A percentile compares a stretch with the other conserved stretches of the same genome.
Evolutionary conservation across 257 asterid species (phyloP).

Genomic region (Thymus mandschuricus): DNA sequence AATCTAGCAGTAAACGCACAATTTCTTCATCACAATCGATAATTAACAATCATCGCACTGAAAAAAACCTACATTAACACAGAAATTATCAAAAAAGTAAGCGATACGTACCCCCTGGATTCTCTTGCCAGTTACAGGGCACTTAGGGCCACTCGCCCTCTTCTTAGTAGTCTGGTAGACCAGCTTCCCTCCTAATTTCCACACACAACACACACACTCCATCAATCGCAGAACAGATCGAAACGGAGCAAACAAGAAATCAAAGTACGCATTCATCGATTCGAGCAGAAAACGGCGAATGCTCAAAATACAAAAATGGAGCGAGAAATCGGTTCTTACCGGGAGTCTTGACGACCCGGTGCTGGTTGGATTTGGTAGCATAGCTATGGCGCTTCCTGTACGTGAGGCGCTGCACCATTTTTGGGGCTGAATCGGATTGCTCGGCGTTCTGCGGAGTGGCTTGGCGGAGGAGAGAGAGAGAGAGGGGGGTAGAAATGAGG

Average conservation of each 20-base stretch:
- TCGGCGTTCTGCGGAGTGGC: not conserved
- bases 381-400: conserved; percentile 52
- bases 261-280: not conserved
- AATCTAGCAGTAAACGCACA: not conserved
- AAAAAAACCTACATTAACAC: not conserved
- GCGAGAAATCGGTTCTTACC: conserved; percentile 19
- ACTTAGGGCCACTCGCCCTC: conserved; percentile 70
- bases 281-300: not conserved
- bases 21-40: not conserved
- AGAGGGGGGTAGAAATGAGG: too few species aligned
- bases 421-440: not conserved
- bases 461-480: conserved; percentile 20
- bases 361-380: conserved; percentile 55
- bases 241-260: too few species aligned
- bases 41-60: not conserved
- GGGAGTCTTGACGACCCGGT: conserved; percentile 49
- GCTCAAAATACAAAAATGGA: not conserved
- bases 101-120: conserved; percentile 57
- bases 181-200: conserved; percentile 49
- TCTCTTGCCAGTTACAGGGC: conserved; percentile 69
- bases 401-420: conserved; percentile 53
- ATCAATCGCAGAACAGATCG: conserved; percentile 8
- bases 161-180: conserved; percentile 54
- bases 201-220: conserved; percentile 22
- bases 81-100: not conserved